Evolutionary conservation across 2,329 filamentous ascomycete genomes (phyloP), one percentile per base, ranked within the genome.

Genomic region (Beauveria brongniartii): DNA sequence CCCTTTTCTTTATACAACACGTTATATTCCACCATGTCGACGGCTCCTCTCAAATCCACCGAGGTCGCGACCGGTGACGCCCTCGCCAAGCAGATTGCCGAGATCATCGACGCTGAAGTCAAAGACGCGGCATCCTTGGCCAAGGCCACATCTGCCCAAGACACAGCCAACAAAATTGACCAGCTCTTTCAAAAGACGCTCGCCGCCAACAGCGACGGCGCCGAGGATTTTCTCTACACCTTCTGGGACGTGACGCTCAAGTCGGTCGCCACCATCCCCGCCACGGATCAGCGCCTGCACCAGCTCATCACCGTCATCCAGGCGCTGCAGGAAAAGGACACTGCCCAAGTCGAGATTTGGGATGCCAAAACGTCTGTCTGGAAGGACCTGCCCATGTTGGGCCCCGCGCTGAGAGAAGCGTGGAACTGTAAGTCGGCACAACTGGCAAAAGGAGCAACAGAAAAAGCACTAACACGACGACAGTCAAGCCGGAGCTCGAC

Each of bases 331-430:
- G 43, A 40, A n/a, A 67, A 63, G 55, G 51, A 68, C 12, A 62
- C 64, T 10, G 65, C 67, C 7, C 62, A 63, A n/a, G 65, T 69
- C 9, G 63, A 67, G 62, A 67, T 72, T 43, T 72, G 69, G 70
- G 66, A 64, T 3, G 63, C 67, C 30, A 62, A 64, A 62, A 63
- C 63, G 22, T 60, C 55, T 20, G 61, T 73, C 12, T 73, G 71
- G 71, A 56, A 41, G 20, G 69, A 71, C 55, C 55, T 73, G 61
- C 69, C 71, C n/a, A 65, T 73, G 57, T 54, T 73, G 20, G 68
- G 69, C 2, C 65, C 69, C 10, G 66, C 63, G 54, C 68, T 71
- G 69, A 64, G 68, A 50, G 70, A 72, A 1, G 66, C 66, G 3
- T 71, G 68, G 70, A 66, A 71, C 37, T 54, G 71, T 72, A 60